A percentile compares a stretch with the other conserved stretches of the same genome.
These are phyloP conservation scores for Wallacemonas sp. DNA, from an alignment of 208 protist genomes.

Conservation along the genomic window DNA sequence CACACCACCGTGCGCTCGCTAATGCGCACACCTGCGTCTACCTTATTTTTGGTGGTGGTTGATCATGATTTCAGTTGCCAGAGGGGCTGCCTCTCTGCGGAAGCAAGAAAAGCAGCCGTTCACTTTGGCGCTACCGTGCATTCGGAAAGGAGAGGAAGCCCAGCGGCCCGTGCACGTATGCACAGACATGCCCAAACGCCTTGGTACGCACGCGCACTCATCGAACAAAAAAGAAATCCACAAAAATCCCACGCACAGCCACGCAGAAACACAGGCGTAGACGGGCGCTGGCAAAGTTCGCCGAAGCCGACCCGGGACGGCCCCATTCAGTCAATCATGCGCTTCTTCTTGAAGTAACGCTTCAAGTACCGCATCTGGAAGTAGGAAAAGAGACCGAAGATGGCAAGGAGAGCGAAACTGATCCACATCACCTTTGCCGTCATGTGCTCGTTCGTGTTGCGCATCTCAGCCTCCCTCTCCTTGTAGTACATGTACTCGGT, in stretches of 20 bases:
- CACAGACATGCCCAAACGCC: too few species aligned
- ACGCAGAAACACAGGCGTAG: conserved; percentile 1
- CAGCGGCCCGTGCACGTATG: too few species aligned
- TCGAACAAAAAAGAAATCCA: background rate
- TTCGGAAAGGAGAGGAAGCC: too few species aligned
- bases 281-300: background rate
- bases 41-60: too few species aligned
- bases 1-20: too few species aligned
- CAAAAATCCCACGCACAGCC: background rate
- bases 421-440: conserved; percentile 63
- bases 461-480: conserved; percentile 84
- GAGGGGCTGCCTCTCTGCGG: too few species aligned
- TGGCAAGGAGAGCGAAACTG: conserved; percentile 50
- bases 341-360: conserved; percentile 87
- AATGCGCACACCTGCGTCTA: too few species aligned
- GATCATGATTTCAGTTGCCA: too few species aligned
- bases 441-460: conserved; percentile 86
- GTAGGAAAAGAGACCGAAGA: conserved; percentile 73
- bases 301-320: background rate
- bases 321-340: conserved; percentile 80
- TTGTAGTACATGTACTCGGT: conserved; percentile 87
- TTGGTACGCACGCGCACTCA: too few species aligned
- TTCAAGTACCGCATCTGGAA: conserved; percentile 78
- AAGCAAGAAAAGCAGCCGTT: too few species aligned
- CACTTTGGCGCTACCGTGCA: too few species aligned